phyloP scores from a whole-genome alignment of 305 asterid genomes.

The Fraxinus ornus region DNA sequence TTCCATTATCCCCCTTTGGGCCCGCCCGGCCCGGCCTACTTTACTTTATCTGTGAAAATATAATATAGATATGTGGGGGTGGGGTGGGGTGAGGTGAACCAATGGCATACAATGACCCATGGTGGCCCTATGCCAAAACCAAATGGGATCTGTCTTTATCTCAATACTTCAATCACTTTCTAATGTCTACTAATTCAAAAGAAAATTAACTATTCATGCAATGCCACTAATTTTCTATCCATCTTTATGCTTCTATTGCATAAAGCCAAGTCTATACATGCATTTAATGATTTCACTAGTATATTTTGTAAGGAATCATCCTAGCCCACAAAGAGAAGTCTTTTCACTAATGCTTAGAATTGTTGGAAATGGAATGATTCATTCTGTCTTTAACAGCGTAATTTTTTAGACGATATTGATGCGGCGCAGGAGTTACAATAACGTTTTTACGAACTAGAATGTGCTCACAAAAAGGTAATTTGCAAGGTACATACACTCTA shows the following conservation, averaged over 20 bases:
- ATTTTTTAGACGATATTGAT: background rate
- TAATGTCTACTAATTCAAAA: conserved; percentile 34
- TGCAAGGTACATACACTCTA: no score
- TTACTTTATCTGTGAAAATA: background rate
- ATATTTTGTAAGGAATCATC: conserved; percentile 7
- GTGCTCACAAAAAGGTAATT: no score
- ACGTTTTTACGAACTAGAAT: no score
- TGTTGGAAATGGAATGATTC: background rate
- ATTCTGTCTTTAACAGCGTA: background rate
- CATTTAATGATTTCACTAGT: background rate
- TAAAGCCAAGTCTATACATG: conserved; percentile 30
- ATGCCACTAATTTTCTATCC: conserved; percentile 22
- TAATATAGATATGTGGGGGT: background rate
- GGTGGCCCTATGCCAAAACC: conserved; percentile 28
- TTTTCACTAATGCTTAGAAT: background rate
- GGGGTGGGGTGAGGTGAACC: conserved; percentile 13
- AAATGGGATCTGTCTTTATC: conserved; percentile 46
- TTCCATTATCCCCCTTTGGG: conserved; percentile 19
- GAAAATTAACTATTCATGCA: conserved; percentile 28
- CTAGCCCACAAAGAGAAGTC: conserved; percentile 19
- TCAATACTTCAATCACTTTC: conserved; percentile 49
- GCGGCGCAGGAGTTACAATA: background rate
- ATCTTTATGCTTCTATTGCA: conserved; percentile 29
- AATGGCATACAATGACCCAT: conserved; percentile 23
- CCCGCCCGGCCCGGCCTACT: conserved; percentile 1